Percentiles rank a stretch among this genome's conserved stretches.
Conservation (phyloP, 1,284 basidiomycete genomes). For the Sphagnurus paluster region DNA sequence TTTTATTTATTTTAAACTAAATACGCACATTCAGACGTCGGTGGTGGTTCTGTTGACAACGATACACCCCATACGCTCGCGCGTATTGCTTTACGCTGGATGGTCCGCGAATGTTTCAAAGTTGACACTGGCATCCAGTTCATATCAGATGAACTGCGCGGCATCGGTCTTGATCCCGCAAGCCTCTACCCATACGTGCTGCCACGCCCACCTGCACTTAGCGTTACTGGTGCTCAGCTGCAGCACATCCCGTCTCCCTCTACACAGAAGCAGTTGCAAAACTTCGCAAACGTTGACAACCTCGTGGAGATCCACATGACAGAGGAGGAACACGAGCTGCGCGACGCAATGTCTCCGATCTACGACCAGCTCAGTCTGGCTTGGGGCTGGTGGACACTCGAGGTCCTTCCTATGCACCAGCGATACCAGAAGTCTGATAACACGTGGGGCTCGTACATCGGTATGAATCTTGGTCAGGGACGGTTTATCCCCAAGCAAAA, state of each 20-base stretch:
- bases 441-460: constrained; percentile 27
- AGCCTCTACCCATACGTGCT: constrained; percentile 15
- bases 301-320: constrained; percentile 15
- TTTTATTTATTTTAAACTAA: neutral
- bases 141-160: constrained; percentile 32
- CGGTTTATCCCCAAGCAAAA: constrained; percentile 16
- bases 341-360: constrained; percentile 41
- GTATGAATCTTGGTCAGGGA: constrained; percentile 22
- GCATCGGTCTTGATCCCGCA: constrained; percentile 32
- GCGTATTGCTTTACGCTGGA: constrained; percentile 65
- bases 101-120: constrained; percentile 65
- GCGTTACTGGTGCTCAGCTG: constrained; percentile 12
- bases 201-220: constrained; percentile 14
- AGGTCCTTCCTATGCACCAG: constrained; percentile 35
- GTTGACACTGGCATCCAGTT: constrained; percentile 44
- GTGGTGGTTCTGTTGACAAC: constrained; percentile 56
- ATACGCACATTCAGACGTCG: constrained; percentile 39
- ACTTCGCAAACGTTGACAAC: constrained; percentile 12
- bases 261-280: neutral
- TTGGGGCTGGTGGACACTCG: constrained; percentile 47
- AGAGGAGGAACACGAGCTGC: constrained; percentile 45
- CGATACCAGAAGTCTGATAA: constrained; percentile 33
- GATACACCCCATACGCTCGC: constrained; percentile 51
- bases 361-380: constrained; percentile 43
- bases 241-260: constrained; percentile 16